These are phyloP conservation scores for Emmonsiellopsis sp. DNA, from an alignment of 2,329 filamentous ascomycete species.

Conservation along the genomic window DNA sequence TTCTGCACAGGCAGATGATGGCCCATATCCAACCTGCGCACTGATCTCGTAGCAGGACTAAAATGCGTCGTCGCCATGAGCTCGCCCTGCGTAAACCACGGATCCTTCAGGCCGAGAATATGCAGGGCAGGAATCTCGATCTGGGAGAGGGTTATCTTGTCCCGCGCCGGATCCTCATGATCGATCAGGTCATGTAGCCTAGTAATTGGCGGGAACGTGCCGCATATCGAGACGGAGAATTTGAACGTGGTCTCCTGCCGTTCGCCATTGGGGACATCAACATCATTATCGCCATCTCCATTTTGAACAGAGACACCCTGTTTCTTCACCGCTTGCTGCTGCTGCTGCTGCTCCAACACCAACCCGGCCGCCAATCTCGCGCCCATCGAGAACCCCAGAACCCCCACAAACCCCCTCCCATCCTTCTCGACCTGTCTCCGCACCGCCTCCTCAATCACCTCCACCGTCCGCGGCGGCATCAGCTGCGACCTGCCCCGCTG, in stretches of 20 bases:
- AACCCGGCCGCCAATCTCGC: slow-evolving; percentile 53
- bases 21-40: slow-evolving; percentile 61
- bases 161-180: not conserved
- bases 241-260: not conserved
- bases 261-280: not conserved
- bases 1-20: slow-evolving; percentile 64
- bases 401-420: slow-evolving; percentile 51
- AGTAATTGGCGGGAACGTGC: not conserved
- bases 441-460: slow-evolving; percentile 32
- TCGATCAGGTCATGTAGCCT: not conserved
- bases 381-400: slow-evolving; percentile 60
- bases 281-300: not conserved
- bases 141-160: not conserved
- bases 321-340: not conserved
- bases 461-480: slow-evolving; percentile 41
- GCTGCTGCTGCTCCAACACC: slow-evolving; percentile 31
- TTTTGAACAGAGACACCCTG: not conserved
- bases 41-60: slow-evolving; percentile 41
- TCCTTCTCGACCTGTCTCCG: slow-evolving; percentile 17
- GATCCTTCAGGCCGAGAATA: slow-evolving; percentile 57
- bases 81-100: slow-evolving; percentile 50
- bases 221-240: slow-evolving; percentile 2
- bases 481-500: slow-evolving; percentile 28
- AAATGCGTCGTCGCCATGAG: slow-evolving; percentile 53
- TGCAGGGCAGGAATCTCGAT: slow-evolving; percentile 52